Percentiles rank a stretch among this genome's conserved stretches.
Conservation (phyloP, 345 rosid genomes). For the Ceriops decandra region DNA sequence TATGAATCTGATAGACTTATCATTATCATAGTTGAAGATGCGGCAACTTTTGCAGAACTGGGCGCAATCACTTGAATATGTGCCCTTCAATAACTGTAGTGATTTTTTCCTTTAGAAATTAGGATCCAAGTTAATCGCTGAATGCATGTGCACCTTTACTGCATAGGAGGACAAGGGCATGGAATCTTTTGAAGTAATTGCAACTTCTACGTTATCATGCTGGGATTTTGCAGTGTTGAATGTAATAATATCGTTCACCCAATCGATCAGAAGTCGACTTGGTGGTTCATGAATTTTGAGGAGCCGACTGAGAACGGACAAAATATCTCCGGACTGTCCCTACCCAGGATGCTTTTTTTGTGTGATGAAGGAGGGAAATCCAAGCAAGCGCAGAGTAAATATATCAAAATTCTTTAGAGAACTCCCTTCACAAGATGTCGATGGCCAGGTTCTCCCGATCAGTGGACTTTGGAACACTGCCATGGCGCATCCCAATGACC, state of each 20-base stretch:
- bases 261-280: slow-evolving; percentile 4
- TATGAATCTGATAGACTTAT: no score
- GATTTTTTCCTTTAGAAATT: no score
- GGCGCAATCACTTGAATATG: no score
- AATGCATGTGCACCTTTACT: background rate
- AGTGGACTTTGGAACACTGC: slow-evolving; percentile 99
- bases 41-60: no score
- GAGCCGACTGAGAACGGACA: slow-evolving; percentile 48
- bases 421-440: slow-evolving; percentile 91
- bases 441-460: slow-evolving; percentile 96
- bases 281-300: slow-evolving; percentile 3
- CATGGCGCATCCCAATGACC: slow-evolving; percentile 99
- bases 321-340: slow-evolving; percentile 80
- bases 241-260: background rate
- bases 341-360: slow-evolving; percentile 99
- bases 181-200: background rate
- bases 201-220: background rate
- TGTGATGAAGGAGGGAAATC: slow-evolving; percentile 99
- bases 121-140: no score
- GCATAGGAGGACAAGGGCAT: background rate
- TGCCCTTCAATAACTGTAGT: no score
- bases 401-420: slow-evolving; percentile 90
- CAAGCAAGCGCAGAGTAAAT: slow-evolving; percentile 84
- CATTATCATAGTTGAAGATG: no score
- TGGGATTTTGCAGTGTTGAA: background rate